A percentile compares a stretch with the other conserved stretches of the same genome.
phyloP scores from a whole-genome alignment of 148 eudicot species.

The Nyssa sinensis region DNA sequence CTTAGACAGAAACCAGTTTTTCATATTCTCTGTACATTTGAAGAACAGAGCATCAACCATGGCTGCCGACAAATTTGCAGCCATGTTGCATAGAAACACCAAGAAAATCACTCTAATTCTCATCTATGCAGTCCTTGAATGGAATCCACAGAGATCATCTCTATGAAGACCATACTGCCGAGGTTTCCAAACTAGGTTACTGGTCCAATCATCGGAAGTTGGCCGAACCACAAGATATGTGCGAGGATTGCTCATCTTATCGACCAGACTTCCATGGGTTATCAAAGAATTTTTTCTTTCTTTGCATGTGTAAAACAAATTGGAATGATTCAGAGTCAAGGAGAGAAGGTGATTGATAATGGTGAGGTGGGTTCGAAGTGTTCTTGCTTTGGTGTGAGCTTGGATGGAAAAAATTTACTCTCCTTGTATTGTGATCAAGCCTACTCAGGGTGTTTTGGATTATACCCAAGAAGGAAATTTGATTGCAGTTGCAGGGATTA shows the following conservation, averaged over 20 bases:
- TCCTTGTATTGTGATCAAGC: conserved; percentile 28
- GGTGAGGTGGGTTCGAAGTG: conserved; percentile 38
- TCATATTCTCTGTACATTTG: conserved; percentile 19
- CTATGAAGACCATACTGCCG: conserved; percentile 65
- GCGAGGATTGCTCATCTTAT: conserved; percentile 54
- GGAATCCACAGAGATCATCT: conserved; percentile 60
- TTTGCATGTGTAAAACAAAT: conserved; percentile 38
- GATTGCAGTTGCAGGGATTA: conserved; percentile 23
- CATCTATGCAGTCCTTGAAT: conserved; percentile 67
- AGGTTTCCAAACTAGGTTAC: conserved; percentile 63
- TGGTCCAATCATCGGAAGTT: conserved; percentile 58
- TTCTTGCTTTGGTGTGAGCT: conserved; percentile 62
- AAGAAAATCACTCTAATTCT: conserved; percentile 62
- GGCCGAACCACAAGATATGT: conserved; percentile 47
- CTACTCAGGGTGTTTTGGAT: conserved; percentile 43
- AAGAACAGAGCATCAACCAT: conserved; percentile 30
- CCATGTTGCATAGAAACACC: conserved; percentile 59
- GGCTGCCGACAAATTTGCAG: conserved; percentile 71
- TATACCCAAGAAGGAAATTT: conserved; percentile 34
- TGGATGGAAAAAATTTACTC: conserved; percentile 24
- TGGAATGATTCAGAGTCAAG: conserved; percentile 32
- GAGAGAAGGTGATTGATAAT: conserved; percentile 15
- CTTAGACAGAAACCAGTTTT: background rate
- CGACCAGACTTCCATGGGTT: conserved; percentile 20
- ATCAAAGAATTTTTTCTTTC: conserved; percentile 22